Percentiles rank a stretch among this genome's conserved stretches.
Evolutionary conservation across 495 filamentous ascomycete genomes (phyloP).

Genomic region (Physcia stellaris): DNA sequence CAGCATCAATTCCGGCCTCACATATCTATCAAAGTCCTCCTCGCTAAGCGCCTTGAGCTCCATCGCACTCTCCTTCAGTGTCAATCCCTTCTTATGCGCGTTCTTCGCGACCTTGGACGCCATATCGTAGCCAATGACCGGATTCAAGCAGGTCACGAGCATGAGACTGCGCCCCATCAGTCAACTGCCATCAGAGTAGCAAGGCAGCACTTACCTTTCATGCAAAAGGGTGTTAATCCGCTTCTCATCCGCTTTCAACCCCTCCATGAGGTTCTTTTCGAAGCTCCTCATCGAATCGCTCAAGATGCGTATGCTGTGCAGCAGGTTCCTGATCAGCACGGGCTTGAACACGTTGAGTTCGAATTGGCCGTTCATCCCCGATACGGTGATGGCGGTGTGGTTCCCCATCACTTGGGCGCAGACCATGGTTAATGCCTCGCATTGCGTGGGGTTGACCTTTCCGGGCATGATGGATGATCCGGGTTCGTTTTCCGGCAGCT

Average conservation of each 20-base stretch:
- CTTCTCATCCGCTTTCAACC: constrained; percentile 84
- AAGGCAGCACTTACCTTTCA: too few species aligned
- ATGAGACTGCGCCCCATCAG: constrained; percentile 69
- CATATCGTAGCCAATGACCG: constrained; percentile 97
- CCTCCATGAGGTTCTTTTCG: constrained; percentile 80
- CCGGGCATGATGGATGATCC: constrained; percentile 97
- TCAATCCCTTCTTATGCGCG: constrained; percentile 94
- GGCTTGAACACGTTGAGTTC: constrained; percentile 99
- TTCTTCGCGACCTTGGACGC: constrained; percentile 98
- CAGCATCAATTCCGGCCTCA: constrained; percentile 95
- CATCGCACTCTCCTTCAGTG: constrained; percentile 85
- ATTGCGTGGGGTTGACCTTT: constrained; percentile 98
- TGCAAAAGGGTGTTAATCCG: constrained; percentile 78
- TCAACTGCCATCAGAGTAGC: too few species aligned
- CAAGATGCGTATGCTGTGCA: constrained; percentile 78
- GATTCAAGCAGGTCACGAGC: constrained; percentile 97
- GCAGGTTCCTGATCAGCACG: constrained; percentile 81
- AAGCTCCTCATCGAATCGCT: constrained; percentile 90
- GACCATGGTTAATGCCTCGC: constrained; percentile 94
- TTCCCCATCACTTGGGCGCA: constrained; percentile 98
- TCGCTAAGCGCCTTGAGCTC: constrained; percentile 81
- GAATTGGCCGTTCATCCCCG: constrained; percentile 95
- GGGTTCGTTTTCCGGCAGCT: constrained; percentile 93
- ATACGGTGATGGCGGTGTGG: constrained; percentile 78
- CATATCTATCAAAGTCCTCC: constrained; percentile 82